Evolutionary conservation across 1,284 basidiomycete genomes (phyloP).

Genomic region (Leccinum subatratum): DNA sequence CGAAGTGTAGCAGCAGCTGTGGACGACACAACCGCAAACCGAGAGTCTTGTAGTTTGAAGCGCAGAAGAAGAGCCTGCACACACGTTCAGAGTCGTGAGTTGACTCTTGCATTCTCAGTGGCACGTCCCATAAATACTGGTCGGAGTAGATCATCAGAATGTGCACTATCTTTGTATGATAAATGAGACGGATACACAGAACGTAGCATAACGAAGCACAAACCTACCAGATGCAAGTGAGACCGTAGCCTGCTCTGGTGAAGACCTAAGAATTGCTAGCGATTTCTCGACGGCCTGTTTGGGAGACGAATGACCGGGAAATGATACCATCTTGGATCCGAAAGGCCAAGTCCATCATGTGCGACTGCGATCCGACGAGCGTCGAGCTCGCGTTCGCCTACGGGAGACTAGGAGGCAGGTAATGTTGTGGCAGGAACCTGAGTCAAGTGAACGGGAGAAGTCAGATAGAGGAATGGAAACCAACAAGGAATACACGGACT

Average conservation of each 20-base stretch:
- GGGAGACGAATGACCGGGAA: not conserved
- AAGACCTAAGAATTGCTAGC: constrained; percentile 69
- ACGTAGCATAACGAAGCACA: constrained; percentile 6
- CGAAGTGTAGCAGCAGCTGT: constrained; percentile 95
- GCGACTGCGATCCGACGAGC: too few species aligned
- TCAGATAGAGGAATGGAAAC: too few species aligned
- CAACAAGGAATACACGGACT: too few species aligned
- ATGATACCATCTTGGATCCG: not conserved
- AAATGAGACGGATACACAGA: constrained; percentile 9
- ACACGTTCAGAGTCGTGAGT: constrained; percentile 1
- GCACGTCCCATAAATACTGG: constrained; percentile 94
- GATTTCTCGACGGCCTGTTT: constrained; percentile 79
- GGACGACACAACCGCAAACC: constrained; percentile 93
- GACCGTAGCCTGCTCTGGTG: constrained; percentile 64
- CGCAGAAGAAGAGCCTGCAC: constrained; percentile 80
- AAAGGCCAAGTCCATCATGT: not conserved
- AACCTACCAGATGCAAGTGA: constrained; percentile 59
- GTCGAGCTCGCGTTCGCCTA: too few species aligned
- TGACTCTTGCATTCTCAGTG: constrained; percentile 88
- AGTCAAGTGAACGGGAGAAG: too few species aligned
- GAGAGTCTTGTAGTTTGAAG: constrained; percentile 92
- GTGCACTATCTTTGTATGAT: constrained; percentile 57
- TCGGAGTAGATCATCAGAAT: constrained; percentile 76
- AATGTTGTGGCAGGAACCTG: too few species aligned
- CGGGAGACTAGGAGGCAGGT: too few species aligned